Evolutionary conservation across 2,329 filamentous ascomycete species (phyloP), one percentile per base, ranked within the genome.

Genomic region (Diaporthe citriasiana): DNA sequence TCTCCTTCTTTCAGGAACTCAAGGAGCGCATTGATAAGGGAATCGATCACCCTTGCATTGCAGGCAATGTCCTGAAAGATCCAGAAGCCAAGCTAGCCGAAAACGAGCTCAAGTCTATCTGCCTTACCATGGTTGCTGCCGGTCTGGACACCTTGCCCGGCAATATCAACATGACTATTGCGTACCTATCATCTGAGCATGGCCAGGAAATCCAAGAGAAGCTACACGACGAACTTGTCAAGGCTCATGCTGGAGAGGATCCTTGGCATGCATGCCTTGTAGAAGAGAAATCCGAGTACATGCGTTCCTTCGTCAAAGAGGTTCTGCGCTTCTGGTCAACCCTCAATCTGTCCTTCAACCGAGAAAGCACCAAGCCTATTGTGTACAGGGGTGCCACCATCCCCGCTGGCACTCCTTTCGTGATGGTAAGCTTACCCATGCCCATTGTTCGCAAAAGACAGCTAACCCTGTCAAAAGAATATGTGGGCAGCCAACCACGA

Each of bases 401-500:
- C 6, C 55, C 55, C 30, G 19, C 55, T 25, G 55, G 55, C 1
- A 57, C 55, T 57, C 55, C 55, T n/a, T 57, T 57, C 30, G 10
- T 57, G 55, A 19, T 57, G 55, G 55, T 7, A 57, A 38, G 55
- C 15, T 1, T 15, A 12, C 8, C 55, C 55, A n/a, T 57, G 10
- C 55, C 10, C 55, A 25, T n/a, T 22, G 22, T 38, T 38, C 19
- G 8, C 33, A n/a, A 38, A 38, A 38, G 30, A 19, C 3, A n/a
- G 33, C 55, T 57, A 38, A 57, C 33, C 7, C 33, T 57, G 10
- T 38, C 55, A 57, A 57, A 57, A 57, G 55, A 57, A 57, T 38
- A 57, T 57, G 55, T 57, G 55, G 55, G 55, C 55, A 38, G 55
- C 55, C 30, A 57, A 57, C 55, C 55, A 57, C 55, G 55, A 57